A percentile compares a stretch with the other conserved stretches of the same genome.
phyloP scores from a whole-genome alignment of 2,329 filamentous ascomycete genomes.

The Microdochium nivale region DNA sequence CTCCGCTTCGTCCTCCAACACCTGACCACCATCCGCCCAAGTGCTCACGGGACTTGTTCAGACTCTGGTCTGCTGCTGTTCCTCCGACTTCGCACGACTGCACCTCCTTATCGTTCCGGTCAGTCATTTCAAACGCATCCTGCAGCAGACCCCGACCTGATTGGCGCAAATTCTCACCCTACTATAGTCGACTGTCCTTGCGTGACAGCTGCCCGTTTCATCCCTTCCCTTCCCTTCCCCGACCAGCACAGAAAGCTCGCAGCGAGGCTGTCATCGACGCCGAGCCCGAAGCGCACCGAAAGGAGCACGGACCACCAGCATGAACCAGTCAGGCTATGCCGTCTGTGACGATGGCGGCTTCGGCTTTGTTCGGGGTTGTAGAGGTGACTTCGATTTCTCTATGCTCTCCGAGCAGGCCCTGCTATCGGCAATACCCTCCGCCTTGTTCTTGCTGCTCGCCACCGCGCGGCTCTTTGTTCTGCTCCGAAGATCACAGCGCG shows the following conservation, averaged over 20 bases:
- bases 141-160: not conserved
- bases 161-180: not conserved
- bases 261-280: too few species aligned
- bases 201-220: too few species aligned
- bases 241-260: too few species aligned
- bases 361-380: not conserved
- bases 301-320: not conserved
- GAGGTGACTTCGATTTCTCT: not conserved
- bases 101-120: not conserved
- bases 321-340: not conserved
- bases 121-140: not conserved
- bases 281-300: not conserved
- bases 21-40: not conserved
- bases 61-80: not conserved
- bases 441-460: not conserved
- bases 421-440: not conserved
- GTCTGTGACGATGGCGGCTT: not conserved
- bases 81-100: not conserved
- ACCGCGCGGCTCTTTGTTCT: not conserved
- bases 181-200: not conserved
- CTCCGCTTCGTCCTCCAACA: not conserved
- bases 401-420: not conserved
- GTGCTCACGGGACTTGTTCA: not conserved
- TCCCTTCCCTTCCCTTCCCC: too few species aligned
- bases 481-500: not conserved